Conservation (phyloP, 768 basidiomycete genomes). For the Tephrocybe rancida region DNA sequence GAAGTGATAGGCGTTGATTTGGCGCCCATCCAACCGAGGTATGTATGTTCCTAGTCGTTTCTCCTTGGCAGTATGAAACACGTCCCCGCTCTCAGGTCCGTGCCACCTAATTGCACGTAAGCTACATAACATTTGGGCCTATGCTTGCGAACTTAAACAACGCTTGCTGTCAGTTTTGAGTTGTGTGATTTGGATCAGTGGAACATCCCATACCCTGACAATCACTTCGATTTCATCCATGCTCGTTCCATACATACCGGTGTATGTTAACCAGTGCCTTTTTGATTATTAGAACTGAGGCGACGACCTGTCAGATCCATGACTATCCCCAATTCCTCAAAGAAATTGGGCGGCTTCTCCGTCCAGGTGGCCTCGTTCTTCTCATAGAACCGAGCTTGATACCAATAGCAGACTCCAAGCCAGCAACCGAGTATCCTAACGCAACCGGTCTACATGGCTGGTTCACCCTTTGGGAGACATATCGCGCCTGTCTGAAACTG, state of each 20-base stretch:
- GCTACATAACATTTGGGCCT: constrained; percentile 26
- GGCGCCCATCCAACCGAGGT: constrained; percentile 75
- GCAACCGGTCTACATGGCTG: constrained; percentile 52
- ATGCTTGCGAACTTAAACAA: neutral
- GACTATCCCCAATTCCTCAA: constrained; percentile 29
- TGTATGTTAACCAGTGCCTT: constrained; percentile 37
- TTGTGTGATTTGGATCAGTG: constrained; percentile 66
- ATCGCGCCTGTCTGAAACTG: constrained; percentile 52
- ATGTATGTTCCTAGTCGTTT: constrained; percentile 15
- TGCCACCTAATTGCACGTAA: constrained; percentile 76
- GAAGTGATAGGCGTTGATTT: constrained; percentile 74
- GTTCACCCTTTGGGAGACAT: constrained; percentile 66
- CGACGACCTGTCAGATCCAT: constrained; percentile 57
- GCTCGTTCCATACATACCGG: constrained; percentile 71
- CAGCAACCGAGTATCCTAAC: constrained; percentile 27
- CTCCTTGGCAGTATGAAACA: neutral
- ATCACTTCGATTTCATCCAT: constrained; percentile 69
- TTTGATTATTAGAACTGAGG: neutral
- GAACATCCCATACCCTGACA: constrained; percentile 64
- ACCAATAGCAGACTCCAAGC: constrained; percentile 50
- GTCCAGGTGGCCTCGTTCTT: constrained; percentile 70
- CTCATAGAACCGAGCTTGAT: constrained; percentile 63
- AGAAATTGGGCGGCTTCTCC: constrained; percentile 66
- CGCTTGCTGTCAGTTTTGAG: constrained; percentile 53
- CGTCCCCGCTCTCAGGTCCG: constrained; percentile 40